Evolutionary conservation across 768 basidiomycete species (phyloP), one percentile per base, ranked within the genome.

Genomic region (Mycena amicta): DNA sequence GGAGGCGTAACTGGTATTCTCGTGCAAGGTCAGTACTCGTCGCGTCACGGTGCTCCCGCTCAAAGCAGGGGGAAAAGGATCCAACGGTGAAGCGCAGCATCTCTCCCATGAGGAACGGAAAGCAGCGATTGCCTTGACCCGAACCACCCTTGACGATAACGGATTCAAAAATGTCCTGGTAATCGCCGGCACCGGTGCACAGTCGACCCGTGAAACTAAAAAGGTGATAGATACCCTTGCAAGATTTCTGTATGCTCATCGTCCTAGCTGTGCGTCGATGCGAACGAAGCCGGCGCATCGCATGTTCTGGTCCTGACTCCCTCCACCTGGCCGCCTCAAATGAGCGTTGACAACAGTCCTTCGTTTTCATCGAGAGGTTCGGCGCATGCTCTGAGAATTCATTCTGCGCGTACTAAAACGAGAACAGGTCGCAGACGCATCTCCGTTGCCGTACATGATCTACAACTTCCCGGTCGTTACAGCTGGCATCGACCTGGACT

Each of bases 401-500:
- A 4, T n/a, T 33, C 20, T 27, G 5, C 33, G 15, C n/a, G 3
- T 37, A 33, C 12, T 12, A 2, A 22, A 20, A 63, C 60, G 71
- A 68, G 4, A 0, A 47, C 25, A 62, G 57, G 61, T 63, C n/a
- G 62, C 62, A 27, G 58, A 60, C 12, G 55, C 53, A 2, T 59
- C 55, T 11, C 52, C 52, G 2, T 6, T 60, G 1, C 62, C 62
- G 2, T 60, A 60, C 31, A 83, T 92, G 83, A 83, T 94, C 50
- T 94, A 94, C 78, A 94, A 94, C 74, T 93, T 93, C 74, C 90
- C 92, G 41, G 79, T 77, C 47, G 90, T 90, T 53, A 89, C 88
- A 15, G 87, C 92, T 1, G 92, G 93, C 15, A 82, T 90, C 59
- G 90, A 95, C 68, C 83, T 95, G 37, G 89, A 92, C 70, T 92